Percentiles rank a stretch among this genome's conserved stretches.
Conservation (phyloP, 257 asterid species). For the Perilla frutescens region DNA sequence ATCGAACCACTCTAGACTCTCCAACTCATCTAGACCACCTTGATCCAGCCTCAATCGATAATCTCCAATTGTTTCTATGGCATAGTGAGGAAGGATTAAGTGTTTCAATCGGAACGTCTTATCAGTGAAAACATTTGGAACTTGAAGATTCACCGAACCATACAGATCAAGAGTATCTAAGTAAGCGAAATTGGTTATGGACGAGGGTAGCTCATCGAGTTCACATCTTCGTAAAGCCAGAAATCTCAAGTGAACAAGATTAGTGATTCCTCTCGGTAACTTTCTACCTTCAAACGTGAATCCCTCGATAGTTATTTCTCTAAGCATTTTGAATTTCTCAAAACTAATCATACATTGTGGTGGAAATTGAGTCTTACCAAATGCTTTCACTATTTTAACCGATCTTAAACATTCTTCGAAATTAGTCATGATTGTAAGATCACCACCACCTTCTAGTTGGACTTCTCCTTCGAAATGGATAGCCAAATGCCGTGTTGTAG, state of each 20-base stretch:
- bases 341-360: too few relatives aligned
- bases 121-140: neutral
- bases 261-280: neutral
- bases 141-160: neutral
- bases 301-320: neutral
- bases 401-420: too few relatives aligned
- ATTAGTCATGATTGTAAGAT: too few relatives aligned
- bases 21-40: too few relatives aligned
- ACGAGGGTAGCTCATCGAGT: neutral
- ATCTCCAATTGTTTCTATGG: neutral
- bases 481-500: constrained; percentile 8
- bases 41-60: neutral
- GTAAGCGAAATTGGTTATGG: neutral
- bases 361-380: too few relatives aligned
- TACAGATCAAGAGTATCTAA: neutral
- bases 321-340: neutral
- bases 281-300: neutral
- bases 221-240: neutral
- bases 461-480: neutral
- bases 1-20: neutral
- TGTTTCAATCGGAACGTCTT: constrained; percentile 8
- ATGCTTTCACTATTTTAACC: too few relatives aligned
- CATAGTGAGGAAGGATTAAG: constrained; percentile 16
- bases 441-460: neutral
- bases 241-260: neutral